Evolutionary conservation across 306 rosid species (phyloP).

Genomic region (Erythrophleum fordii): DNA sequence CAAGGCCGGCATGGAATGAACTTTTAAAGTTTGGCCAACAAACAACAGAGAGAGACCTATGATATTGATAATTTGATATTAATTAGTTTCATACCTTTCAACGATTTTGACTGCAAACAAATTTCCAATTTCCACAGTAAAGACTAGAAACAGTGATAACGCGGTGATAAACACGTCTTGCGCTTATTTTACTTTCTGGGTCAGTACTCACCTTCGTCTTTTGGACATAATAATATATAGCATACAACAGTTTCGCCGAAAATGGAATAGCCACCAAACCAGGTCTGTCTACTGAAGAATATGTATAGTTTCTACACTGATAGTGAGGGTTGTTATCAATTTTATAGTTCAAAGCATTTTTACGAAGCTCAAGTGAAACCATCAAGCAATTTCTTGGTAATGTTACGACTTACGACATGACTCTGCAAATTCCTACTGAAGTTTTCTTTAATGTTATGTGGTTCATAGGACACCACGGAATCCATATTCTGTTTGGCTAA

Average conservation of each 20-base stretch:
- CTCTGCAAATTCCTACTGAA: not conserved
- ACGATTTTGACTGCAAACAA: slow-evolving; percentile 15
- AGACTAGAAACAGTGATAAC: not conserved
- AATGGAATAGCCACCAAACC: not conserved
- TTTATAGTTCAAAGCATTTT: not conserved
- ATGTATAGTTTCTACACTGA: not conserved
- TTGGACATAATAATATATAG: not conserved
- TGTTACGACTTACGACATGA: not conserved
- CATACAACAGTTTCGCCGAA: slow-evolving; percentile 17
- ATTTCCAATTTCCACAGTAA: not conserved
- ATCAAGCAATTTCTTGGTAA: slow-evolving; percentile 33
- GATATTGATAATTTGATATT: no score
- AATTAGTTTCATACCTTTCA: not conserved
- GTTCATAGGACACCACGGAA: not conserved
- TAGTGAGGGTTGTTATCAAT: not conserved
- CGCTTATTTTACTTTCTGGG: not conserved
- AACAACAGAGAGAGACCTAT: not conserved
- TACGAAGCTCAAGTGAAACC: slow-evolving; percentile 30
- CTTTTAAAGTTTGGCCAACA: not conserved
- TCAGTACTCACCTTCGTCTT: not conserved
- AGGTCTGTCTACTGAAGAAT: not conserved
- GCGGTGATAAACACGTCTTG: slow-evolving; percentile 27
- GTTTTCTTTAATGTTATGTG: not conserved
- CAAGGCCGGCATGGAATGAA: not conserved
- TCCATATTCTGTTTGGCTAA: not conserved